Evolutionary conservation across 805 yeast species (phyloP).

Genomic region (Wickerhamomyces bisporus): DNA sequence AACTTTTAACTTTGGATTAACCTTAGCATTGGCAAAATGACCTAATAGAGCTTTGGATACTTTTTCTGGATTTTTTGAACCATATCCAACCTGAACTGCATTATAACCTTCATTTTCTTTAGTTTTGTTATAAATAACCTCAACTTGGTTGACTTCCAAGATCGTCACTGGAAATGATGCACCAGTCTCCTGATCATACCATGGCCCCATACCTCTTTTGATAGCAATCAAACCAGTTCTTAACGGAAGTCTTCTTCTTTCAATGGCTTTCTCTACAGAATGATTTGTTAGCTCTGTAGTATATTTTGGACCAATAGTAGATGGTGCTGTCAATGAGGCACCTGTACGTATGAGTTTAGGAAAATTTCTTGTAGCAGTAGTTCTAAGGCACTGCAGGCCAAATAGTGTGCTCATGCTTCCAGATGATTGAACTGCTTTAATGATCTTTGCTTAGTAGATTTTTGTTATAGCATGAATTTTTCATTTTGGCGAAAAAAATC

Average conservation of each 20-base stretch:
- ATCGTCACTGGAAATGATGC: conserved; percentile 78
- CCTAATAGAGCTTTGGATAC: conserved; percentile 64
- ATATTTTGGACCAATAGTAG: conserved; percentile 24
- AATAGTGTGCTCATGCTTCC: conserved; percentile 11
- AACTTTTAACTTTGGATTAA: conserved; percentile 74
- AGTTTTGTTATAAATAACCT: conserved; percentile 73
- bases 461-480: no score
- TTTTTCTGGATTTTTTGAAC: conserved; percentile 58
- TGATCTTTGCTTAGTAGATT: no score
- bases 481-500: no score
- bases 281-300: conserved; percentile 51
- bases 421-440: no score
- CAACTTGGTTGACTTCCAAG: conserved; percentile 80
- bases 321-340: conserved; percentile 32
- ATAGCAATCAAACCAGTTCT: conserved; percentile 84
- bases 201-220: conserved; percentile 88
- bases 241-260: conserved; percentile 63
- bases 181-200: conserved; percentile 65
- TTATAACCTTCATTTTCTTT: conserved; percentile 69
- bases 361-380: conserved; percentile 10
- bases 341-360: conserved; percentile 28
- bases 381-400: conserved; percentile 11
- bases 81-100: conserved; percentile 86
- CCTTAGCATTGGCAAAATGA: conserved; percentile 71
- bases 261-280: conserved; percentile 63